A percentile compares a stretch with the other conserved stretches of the same genome.
Conservation (phyloP, 345 rosid species). For the Arabidopsis suecica region DNA sequence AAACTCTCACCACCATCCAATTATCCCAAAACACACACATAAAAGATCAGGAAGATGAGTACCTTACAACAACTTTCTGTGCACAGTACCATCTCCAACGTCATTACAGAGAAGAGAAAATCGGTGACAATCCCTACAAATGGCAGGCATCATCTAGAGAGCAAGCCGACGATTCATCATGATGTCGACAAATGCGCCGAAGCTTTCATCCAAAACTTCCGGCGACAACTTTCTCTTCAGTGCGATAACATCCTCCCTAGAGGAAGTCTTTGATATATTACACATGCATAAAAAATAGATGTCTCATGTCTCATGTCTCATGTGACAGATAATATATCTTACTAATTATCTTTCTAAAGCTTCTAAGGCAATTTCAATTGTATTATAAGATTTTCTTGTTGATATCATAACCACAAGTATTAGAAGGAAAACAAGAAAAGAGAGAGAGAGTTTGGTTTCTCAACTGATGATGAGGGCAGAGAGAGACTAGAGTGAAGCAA, state of each 20-base stretch:
- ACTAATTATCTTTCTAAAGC: background rate
- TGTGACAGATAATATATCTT: background rate
- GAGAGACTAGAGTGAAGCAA: constrained; percentile 25
- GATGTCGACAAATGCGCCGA: constrained; percentile 44
- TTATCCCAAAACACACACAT: background rate
- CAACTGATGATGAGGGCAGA: background rate
- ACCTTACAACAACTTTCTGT: constrained; percentile 29
- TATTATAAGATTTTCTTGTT: constrained; percentile 1
- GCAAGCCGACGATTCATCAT: constrained; percentile 26
- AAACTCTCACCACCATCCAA: constrained; percentile 31
- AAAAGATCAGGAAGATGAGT: constrained; percentile 25
- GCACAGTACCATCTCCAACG: constrained; percentile 32
- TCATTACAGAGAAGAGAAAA: constrained; percentile 37
- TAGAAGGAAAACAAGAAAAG: constrained; percentile 11
- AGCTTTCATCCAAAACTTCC: constrained; percentile 44
- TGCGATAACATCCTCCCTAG: constrained; percentile 27
- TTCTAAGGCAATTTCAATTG: constrained; percentile 17
- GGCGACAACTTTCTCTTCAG: constrained; percentile 42
- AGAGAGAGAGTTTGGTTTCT: constrained; percentile 25
- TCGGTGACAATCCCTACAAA: constrained; percentile 4
- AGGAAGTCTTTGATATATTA: constrained; percentile 18
- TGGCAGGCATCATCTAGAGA: constrained; percentile 12
- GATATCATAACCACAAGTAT: constrained; percentile 9
- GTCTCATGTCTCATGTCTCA: background rate
- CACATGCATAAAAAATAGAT: background rate